Evolutionary conservation across 2,329 filamentous ascomycete species (phyloP).

Genomic region (Ascochyta fabae): DNA sequence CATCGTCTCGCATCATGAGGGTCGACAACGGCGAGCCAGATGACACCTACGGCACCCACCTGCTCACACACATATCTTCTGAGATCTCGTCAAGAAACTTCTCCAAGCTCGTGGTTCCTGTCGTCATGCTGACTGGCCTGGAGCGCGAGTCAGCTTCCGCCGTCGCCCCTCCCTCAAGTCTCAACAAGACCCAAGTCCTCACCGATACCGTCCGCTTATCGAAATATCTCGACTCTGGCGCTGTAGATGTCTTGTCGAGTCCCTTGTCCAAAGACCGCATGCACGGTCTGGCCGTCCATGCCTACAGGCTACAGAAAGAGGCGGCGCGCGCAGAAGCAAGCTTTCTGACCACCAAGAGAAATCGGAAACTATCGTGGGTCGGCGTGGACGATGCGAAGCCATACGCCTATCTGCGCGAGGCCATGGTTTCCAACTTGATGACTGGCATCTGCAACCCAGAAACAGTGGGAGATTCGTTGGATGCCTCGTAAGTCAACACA

Average conservation of each 20-base stretch:
- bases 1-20: constrained; percentile 39
- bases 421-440: constrained; percentile 93
- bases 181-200: constrained; percentile 47
- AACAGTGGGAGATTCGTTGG: constrained; percentile 67
- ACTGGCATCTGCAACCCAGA: constrained; percentile 80
- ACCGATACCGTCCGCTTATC: constrained; percentile 64
- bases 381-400: constrained; percentile 84
- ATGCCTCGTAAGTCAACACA: constrained; percentile 59
- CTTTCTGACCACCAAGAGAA: constrained; percentile 73
- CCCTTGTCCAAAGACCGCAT: constrained; percentile 77
- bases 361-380: constrained; percentile 89
- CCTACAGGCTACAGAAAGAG: constrained; percentile 81
- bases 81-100: constrained; percentile 51
- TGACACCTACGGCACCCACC: constrained; percentile 53
- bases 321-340: constrained; percentile 75
- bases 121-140: constrained; percentile 50
- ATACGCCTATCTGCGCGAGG: constrained; percentile 87
- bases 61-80: constrained; percentile 51
- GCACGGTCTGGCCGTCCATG: constrained; percentile 79
- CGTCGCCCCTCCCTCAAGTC: constrained; percentile 41
- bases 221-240: constrained; percentile 83
- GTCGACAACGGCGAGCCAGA: constrained; percentile 46
- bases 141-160: constrained; percentile 40
- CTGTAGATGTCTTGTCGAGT: constrained; percentile 82
- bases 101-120: constrained; percentile 50